phyloP scores from a whole-genome alignment of 805 yeast species.

The Saccharomycopsis sp. region DNA sequence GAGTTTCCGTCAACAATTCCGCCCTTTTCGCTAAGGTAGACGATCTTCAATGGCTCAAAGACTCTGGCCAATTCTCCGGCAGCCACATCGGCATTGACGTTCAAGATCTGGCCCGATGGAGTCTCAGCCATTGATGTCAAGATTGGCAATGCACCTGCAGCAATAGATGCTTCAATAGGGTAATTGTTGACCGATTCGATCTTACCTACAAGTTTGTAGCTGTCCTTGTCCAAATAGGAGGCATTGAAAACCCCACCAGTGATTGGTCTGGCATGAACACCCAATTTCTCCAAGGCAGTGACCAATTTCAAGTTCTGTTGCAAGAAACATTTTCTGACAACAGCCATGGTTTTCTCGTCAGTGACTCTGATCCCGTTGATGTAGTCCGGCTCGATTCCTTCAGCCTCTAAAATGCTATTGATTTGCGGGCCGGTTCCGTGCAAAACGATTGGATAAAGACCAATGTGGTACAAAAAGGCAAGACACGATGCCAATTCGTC shows the following conservation, averaged over 20 bases:
- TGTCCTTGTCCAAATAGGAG: slow-evolving; percentile 80
- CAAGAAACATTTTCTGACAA: slow-evolving; percentile 89
- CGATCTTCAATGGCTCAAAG: slow-evolving; percentile 94
- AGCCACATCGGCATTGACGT: slow-evolving; percentile 98
- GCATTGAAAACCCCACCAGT: slow-evolving; percentile 97
- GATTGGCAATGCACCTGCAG: slow-evolving; percentile 95
- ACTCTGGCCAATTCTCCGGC: slow-evolving; percentile 97
- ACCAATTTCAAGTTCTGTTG: slow-evolving; percentile 94
- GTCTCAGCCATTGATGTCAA: slow-evolving; percentile 96
- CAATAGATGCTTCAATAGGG: slow-evolving; percentile 88
- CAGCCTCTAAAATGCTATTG: slow-evolving; percentile 85
- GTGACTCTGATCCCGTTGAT: slow-evolving; percentile 96
- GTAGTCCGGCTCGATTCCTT: slow-evolving; percentile 93
- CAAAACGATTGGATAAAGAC: slow-evolving; percentile 90
- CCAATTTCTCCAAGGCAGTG: slow-evolving; percentile 91
- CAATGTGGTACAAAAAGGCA: slow-evolving; percentile 95
- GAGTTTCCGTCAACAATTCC: slow-evolving; percentile 91
- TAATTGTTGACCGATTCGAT: slow-evolving; percentile 81
- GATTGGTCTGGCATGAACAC: slow-evolving; percentile 97
- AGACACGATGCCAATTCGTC: slow-evolving; percentile 91
- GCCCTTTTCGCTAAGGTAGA: slow-evolving; percentile 94
- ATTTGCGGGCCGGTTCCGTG: slow-evolving; percentile 99
- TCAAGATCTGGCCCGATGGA: slow-evolving; percentile 90
- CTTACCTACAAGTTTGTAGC: slow-evolving; percentile 89
- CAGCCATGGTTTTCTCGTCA: slow-evolving; percentile 89